Conservation (phyloP, 139 green algal genomes). For the Diplosphaera chodatii region DNA sequence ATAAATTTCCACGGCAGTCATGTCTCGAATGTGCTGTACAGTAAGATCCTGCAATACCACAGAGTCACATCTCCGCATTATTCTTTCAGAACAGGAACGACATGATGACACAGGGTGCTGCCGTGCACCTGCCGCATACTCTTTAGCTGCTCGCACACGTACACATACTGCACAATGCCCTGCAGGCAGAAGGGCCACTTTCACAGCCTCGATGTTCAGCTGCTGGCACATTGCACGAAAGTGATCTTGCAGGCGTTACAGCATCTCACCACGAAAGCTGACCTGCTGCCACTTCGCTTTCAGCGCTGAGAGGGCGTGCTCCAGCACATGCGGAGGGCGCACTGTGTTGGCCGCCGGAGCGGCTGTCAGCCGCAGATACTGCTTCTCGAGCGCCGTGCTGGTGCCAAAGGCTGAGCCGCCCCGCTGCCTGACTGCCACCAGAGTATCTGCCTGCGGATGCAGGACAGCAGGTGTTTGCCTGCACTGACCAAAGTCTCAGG, state of each 20-base stretch:
- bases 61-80: too few species aligned
- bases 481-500: not conserved
- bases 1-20: constrained; percentile 57
- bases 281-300: constrained; percentile 33
- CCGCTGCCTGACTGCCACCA: not conserved
- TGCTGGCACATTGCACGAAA: too few species aligned
- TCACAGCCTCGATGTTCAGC: too few species aligned
- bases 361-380: constrained; percentile 46
- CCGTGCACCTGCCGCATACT: constrained; percentile 57
- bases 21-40: constrained; percentile 57
- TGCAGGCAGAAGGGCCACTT: too few species aligned
- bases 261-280: too few species aligned
- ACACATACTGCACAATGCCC: constrained; percentile 42
- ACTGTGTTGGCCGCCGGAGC: constrained; percentile 32
- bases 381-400: constrained; percentile 36
- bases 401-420: constrained; percentile 8
- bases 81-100: too few species aligned
- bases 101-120: too few species aligned
- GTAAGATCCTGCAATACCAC: constrained; percentile 62
- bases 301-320: constrained; percentile 37
- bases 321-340: constrained; percentile 35
- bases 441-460: not conserved
- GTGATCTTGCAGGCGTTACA: too few species aligned
- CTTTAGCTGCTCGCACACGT: constrained; percentile 73
- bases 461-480: not conserved